A percentile compares a stretch with the other conserved stretches of the same genome.
Conservation (phyloP, 1,284 basidiomycete species). For the Kwoniella shivajii region DNA sequence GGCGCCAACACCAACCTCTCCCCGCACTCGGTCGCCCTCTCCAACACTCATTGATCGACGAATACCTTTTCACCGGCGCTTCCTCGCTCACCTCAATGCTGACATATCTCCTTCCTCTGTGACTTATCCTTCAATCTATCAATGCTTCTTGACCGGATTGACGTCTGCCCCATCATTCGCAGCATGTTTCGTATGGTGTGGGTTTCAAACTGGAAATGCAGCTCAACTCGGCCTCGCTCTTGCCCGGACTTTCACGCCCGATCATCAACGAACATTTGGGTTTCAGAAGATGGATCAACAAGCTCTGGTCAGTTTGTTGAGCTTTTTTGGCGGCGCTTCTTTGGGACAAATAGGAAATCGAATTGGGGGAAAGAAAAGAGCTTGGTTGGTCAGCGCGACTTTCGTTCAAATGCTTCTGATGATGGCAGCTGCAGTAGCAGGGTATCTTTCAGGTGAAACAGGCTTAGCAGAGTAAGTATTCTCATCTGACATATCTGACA, state of each 20-base stretch:
- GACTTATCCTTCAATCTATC: conserved; percentile 63
- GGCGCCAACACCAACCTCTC: not conserved
- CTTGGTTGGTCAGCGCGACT: conserved; percentile 73
- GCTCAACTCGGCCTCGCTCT: conserved; percentile 63
- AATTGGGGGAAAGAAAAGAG: conserved; percentile 68
- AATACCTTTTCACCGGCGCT: conserved; percentile 10
- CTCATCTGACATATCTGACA: not conserved
- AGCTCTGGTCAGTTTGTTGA: conserved; percentile 71
- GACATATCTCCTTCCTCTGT: conserved; percentile 3
- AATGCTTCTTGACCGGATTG: conserved; percentile 84
- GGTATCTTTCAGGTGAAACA: conserved; percentile 59
- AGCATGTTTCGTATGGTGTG: conserved; percentile 77
- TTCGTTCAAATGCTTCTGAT: conserved; percentile 72
- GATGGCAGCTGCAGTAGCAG: conserved; percentile 68
- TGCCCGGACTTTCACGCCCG: conserved; percentile 63
- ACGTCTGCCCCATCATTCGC: conserved; percentile 77
- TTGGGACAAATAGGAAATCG: conserved; percentile 56
- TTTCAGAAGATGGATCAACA: conserved; percentile 77
- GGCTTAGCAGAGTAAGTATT: conserved; percentile 60
- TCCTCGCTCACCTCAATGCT: conserved; percentile 1
- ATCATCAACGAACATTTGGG: conserved; percentile 54
- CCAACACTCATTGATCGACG: conserved; percentile 7
- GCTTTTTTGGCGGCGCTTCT: conserved; percentile 60
- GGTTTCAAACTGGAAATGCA: conserved; percentile 67
- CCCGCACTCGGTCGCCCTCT: conserved; percentile 8